Evolutionary conservation across 441 rosid genomes (phyloP).

Genomic region (Erodium moschatum): DNA sequence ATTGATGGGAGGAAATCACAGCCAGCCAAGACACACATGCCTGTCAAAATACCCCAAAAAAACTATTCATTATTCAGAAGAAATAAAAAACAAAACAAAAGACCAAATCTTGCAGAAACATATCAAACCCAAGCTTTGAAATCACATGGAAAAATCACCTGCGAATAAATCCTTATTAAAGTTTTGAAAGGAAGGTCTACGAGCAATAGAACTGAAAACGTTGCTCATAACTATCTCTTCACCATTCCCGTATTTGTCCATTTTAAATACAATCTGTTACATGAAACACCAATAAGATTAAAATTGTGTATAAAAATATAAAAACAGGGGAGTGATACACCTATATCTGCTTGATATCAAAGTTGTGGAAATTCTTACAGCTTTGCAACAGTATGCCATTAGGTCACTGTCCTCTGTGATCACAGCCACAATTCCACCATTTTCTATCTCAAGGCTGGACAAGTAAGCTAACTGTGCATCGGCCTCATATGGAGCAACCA

Average conservation of each 20-base stretch:
- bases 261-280: slow-evolving; percentile 57
- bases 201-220: slow-evolving; percentile 38
- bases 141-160: slow-evolving; percentile 31
- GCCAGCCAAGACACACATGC: slow-evolving; percentile 84
- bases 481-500: slow-evolving; percentile 91
- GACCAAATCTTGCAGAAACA: background rate
- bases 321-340: background rate
- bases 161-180: slow-evolving; percentile 50
- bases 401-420: slow-evolving; percentile 87
- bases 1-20: slow-evolving; percentile 89
- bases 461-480: slow-evolving; percentile 85
- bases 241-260: slow-evolving; percentile 75
- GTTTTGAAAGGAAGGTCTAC: slow-evolving; percentile 51
- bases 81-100: no score
- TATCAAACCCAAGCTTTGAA: background rate
- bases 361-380: slow-evolving; percentile 57
- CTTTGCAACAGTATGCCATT: slow-evolving; percentile 73
- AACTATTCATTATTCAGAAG: background rate
- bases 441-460: slow-evolving; percentile 47
- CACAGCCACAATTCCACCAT: slow-evolving; percentile 71
- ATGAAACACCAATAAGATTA: background rate
- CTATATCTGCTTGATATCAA: slow-evolving; percentile 18
- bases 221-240: slow-evolving; percentile 57
- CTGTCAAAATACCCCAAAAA: slow-evolving; percentile 27
- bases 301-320: background rate